Evolutionary conservation across 2,329 filamentous ascomycete genomes (phyloP), one percentile per base, ranked within the genome.

Genomic region (Aspergillus ustus): DNA sequence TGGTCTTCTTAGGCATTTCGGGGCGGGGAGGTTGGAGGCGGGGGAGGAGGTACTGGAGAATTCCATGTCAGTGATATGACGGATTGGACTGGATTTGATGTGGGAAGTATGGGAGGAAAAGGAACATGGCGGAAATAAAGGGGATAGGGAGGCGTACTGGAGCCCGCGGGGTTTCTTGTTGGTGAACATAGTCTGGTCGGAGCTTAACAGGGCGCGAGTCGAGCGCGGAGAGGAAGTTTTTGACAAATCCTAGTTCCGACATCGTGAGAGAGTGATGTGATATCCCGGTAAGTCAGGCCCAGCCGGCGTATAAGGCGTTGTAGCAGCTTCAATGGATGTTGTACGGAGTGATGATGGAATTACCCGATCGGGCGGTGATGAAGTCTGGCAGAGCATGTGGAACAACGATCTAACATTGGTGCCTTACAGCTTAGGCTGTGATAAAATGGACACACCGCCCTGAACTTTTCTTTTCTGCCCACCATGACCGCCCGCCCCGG

Each of bases 171-270:
- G 94, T 93, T 67, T 84, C 89, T 53, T 92, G 88, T 73, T 97
- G 92, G 78, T 94, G 91, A 77, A 96, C 89, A 87, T 97, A 91
- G 77, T 98, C 92, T 66, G 91, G 83, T n/a, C 90, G 88, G 66
- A 98, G 86, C 82, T 93, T 96, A 70, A 88, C 78, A 7, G 93
- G 90, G 53, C 89, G 88, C 63, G 88, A 86, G 78, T 96, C 92
- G 65, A 98, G 86, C 22, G 87, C 85, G 56, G 88, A 83, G 69
- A 99, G 88, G 78, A 96, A 97, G 34, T 87, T 84, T 78, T 91
- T 92, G 69, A 92, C 90, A 77, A 97, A 98, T 54, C 87, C 82
- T 63, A 93, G 79, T 84, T 97, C 93, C n/a, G 90, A 84, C 90
- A 93, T 93, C 67, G 63, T 75, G 66, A 13, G 5, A 1, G n/a